Evolutionary conservation across 495 filamentous ascomycete species (phyloP).

Genomic region (Penicillium ucsense): DNA sequence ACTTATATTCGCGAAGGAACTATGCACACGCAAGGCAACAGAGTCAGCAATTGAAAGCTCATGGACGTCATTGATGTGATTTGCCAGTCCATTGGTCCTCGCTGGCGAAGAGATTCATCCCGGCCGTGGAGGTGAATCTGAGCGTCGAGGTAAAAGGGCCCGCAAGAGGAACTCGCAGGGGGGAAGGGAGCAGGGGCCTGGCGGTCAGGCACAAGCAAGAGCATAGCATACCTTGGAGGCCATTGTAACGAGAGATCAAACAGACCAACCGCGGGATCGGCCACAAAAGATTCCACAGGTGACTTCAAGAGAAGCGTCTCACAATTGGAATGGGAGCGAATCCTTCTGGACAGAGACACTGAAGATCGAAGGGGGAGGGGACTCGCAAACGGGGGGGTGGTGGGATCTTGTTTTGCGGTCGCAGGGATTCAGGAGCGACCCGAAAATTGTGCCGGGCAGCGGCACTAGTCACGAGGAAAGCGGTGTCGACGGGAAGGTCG

Average conservation of each 20-base stretch:
- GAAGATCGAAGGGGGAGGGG: neutral
- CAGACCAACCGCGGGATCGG: neutral
- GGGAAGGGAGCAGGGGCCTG: neutral
- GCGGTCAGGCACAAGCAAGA: slow-evolving; percentile 1
- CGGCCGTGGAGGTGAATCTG: neutral
- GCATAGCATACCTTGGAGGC: slow-evolving; percentile 20
- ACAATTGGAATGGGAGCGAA: neutral
- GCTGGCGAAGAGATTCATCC: neutral
- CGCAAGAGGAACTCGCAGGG: neutral
- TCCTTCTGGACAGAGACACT: neutral
- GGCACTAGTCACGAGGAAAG: neutral
- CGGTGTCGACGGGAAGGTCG: neutral
- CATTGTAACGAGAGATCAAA: slow-evolving; percentile 8
- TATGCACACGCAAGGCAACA: slow-evolving; percentile 19
- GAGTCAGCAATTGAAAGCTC: slow-evolving; percentile 9
- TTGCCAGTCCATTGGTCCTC: too few relatives aligned
- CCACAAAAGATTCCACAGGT: neutral
- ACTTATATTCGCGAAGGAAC: slow-evolving; percentile 98
- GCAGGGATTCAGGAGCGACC: slow-evolving; percentile 4
- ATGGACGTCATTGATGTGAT: too few relatives aligned
- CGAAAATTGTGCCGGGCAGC: neutral
- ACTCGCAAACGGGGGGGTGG: neutral
- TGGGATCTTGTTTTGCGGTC: neutral
- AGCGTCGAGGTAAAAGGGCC: neutral
- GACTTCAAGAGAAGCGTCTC: too few relatives aligned